Evolutionary conservation across 31 red algal species (phyloP), one percentile per base, ranked within the genome.

Genomic region (Porphyra umbilicalis): DNA sequence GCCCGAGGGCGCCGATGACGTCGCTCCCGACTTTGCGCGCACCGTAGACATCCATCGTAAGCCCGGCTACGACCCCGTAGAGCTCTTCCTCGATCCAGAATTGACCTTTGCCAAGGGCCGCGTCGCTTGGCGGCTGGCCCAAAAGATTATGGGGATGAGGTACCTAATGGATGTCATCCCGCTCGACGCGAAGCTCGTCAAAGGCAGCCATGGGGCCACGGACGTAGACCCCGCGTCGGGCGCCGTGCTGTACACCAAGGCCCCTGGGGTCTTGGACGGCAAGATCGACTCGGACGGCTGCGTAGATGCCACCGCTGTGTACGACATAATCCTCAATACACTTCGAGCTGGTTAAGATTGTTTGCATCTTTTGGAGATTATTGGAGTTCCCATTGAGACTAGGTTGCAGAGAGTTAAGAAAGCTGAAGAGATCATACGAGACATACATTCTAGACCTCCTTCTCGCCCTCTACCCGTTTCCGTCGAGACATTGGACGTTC

Each of bases 11-110:
- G 57, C 57, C 13, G 92, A 94, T 39, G 75, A 82, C 4, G 79
- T 86, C 1, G 92, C 92, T 10, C 92, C 92, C 6, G 92, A 94
- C 75, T 94, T 85, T 82, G 92, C 92, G 5, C 81, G 85, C 36
- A 86, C 82, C 46, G 92, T 94, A 14, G 92, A 94, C 78, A 94
- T 94, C 46, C 92, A 94, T 79, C 76, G 88, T 16, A 94, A 94
- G 46, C 92, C 92, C 38, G 92, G 92, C 25, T 94, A 87, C 39
- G 92, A 94, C 71, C 92, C 92, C 6, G 88, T 90, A 7, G 92
- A 94, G 80, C 76, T 94, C 29, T 94, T 94, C 35, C 35, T 94
- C 30, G 91, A 93, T 74, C 91, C 91, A 32, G 79, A 79, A 15
- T 79, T 93, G 82, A 78, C 46, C 9, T 88, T 93, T 76, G 86